Base-by-base conservation (phyloP, 2,329 filamentous ascomycete species). In the Neoascochyta sp. region DNA sequence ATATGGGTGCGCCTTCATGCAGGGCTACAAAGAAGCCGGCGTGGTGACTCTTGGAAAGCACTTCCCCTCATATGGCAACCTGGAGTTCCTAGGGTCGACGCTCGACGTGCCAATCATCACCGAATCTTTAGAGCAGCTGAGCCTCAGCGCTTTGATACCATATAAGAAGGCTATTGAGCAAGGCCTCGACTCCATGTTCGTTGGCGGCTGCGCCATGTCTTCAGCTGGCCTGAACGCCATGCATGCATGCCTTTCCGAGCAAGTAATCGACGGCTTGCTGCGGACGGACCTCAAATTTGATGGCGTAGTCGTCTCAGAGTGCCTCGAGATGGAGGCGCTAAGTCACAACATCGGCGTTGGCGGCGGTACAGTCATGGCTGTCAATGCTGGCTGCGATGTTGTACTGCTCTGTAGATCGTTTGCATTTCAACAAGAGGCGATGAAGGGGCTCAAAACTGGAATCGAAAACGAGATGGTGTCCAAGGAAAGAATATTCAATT, bases 331-430 rank as follows among this genome's bases (percentile, higher is more conserved):
- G 90, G 89, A 95, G 54, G 88, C 89, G 0, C 74, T 96, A 7
- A 92, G 87, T 43, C 86, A 94, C 55, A 93, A 95, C 50, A 92
- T 96, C 27, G 90, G 90, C n/a, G 88, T 98, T 11, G 88, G 90
- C 47, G 90, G 92, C 22, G 92, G 92, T 9, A 95, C 90, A 1
- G 87, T 96, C 48, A 95, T 95, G 88, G 92, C 92, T 3, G 86
- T 95, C 28, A 92, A 95, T 60, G 90, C 92, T 17, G 92, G 92
- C 9, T 96, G 92, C 57, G 92, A 98, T 60, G 70, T 96, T 30
- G 80, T 95, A 4, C 75, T 95, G 5, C 75, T 95, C 1, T 96
- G 89, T 52, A 81, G 88, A 24, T 88, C 87, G 5, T 93, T 88
- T 48, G 80, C 85, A 20, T 82, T 90, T 12, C 89, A 96, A 60